Conservation (phyloP, 140 eudicot species). For the Erigeron philadelphicus region DNA sequence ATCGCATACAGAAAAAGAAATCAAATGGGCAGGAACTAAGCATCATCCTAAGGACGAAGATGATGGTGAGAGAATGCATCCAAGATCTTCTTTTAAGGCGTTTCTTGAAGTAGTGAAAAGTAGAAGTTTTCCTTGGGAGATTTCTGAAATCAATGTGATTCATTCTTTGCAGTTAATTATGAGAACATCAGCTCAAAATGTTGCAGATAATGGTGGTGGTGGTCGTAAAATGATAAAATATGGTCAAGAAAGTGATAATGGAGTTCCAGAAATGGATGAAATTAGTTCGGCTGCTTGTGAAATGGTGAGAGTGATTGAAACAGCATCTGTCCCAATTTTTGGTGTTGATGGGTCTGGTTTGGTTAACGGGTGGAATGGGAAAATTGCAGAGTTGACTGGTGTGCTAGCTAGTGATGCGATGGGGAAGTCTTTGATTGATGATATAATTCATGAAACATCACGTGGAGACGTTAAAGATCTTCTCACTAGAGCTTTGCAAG, state of each 20-base stretch:
- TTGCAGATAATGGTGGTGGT: conserved; percentile 19
- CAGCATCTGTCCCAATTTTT: conserved; percentile 63
- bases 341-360: conserved; percentile 50
- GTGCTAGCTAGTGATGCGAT: conserved; percentile 45
- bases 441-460: conserved; percentile 46
- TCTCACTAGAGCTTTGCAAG: conserved; percentile 48
- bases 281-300: conserved; percentile 52
- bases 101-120: conserved; percentile 58
- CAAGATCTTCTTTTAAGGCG: conserved; percentile 57
- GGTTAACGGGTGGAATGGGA: conserved; percentile 67
- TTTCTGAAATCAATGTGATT: conserved; percentile 55
- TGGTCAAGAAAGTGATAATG: conserved; percentile 28
- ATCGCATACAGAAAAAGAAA: conserved; percentile 50
- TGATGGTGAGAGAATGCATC: conserved; percentile 49
- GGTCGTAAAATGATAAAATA: conserved; percentile 19
- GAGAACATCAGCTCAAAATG: conserved; percentile 41
- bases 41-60: conserved; percentile 60
- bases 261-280: conserved; percentile 30
- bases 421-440: conserved; percentile 56
- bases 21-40: conserved; percentile 69
- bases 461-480: conserved; percentile 36
- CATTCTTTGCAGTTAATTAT: conserved; percentile 72
- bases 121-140: conserved; percentile 60
- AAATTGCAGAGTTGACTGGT: conserved; percentile 60
- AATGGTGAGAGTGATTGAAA: conserved; percentile 67